These are phyloP conservation scores for Alopecurus myosuroides DNA, from an alignment of 176 grass and related monocot species.

Conservation along the genomic window DNA sequence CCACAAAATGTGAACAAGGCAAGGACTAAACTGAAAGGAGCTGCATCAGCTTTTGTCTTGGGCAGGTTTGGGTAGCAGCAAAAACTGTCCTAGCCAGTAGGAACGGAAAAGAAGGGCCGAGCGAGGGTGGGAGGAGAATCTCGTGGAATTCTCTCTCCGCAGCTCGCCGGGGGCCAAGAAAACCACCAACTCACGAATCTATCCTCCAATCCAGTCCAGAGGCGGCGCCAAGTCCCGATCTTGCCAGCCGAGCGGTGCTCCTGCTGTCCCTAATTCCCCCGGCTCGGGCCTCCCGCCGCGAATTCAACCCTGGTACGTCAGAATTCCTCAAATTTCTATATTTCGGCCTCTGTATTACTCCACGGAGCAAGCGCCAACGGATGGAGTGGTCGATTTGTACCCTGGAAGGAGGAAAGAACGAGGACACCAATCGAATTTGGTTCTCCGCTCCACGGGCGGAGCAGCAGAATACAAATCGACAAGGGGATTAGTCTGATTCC, in stretches of 20 bases:
- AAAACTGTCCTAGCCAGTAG: conserved; percentile 7
- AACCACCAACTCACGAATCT: neutral
- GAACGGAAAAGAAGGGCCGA: neutral
- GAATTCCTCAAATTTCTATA: neutral
- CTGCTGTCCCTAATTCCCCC: neutral
- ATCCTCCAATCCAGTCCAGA: neutral
- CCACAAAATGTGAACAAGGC: neutral
- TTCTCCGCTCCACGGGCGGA: neutral
- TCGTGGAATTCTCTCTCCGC: conserved; percentile 15
- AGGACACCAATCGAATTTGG: neutral
- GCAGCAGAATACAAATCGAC: neutral
- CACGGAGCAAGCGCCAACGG: neutral
- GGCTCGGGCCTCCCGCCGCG: neutral
- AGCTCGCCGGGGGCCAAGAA: neutral
- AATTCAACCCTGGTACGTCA: conserved; percentile 12
- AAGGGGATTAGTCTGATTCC: neutral
- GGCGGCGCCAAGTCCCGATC: neutral
- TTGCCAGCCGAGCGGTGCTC: neutral
- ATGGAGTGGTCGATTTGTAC: neutral
- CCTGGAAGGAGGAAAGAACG: neutral
- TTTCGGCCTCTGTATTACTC: neutral
- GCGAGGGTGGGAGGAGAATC: conserved; percentile 10
- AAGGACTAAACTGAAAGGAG: neutral
- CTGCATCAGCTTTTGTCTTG: neutral
- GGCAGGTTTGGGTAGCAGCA: neutral